Conservation (phyloP, 345 rosid genomes). For the Moricandia moricandioides region DNA sequence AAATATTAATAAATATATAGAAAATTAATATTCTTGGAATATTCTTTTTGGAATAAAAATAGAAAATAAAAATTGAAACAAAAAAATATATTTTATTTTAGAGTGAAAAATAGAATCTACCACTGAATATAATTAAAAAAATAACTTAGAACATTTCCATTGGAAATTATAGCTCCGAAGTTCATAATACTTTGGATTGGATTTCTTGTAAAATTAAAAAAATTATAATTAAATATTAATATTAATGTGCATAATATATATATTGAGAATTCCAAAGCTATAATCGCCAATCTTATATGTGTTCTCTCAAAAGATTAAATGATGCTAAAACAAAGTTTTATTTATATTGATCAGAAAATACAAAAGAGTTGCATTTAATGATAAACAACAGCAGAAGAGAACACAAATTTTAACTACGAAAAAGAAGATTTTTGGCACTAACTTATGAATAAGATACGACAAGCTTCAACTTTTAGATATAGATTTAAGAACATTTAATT, state of each 20-base stretch:
- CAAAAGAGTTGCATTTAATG: neutral
- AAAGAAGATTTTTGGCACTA: neutral
- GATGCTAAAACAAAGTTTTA: conserved; percentile 12
- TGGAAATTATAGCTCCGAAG: no score
- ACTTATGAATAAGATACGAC: neutral
- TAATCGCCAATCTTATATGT: no score
- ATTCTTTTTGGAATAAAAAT: neutral
- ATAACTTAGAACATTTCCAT: no score
- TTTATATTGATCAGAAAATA: neutral
- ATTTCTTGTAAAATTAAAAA: no score
- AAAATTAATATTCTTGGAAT: neutral
- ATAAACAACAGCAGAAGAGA: conserved; percentile 3
- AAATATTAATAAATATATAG: neutral
- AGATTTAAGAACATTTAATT: neutral
- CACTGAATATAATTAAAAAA: no score
- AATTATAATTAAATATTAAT: no score
- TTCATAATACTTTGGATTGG: no score
- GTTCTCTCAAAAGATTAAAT: neutral
- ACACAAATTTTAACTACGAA: neutral
- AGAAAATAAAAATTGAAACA: neutral
- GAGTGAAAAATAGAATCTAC: neutral
- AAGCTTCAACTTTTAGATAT: neutral
- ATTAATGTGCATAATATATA: no score
- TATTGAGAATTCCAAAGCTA: no score
- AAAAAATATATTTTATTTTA: neutral